phyloP scores from a whole-genome alignment of 768 basidiomycete species.

The Macrolepiota fuliginosa region DNA sequence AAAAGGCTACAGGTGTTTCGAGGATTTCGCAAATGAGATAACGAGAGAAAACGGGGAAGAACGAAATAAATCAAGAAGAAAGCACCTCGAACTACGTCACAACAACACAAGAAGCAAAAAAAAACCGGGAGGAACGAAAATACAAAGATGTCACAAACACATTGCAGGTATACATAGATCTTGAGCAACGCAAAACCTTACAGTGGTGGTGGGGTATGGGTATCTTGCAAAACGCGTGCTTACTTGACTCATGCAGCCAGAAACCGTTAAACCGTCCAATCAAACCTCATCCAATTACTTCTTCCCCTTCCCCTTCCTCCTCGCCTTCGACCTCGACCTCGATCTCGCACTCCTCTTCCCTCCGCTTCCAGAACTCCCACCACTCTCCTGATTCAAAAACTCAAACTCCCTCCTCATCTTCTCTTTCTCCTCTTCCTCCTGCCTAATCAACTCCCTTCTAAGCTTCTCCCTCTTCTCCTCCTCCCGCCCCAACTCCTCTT shows the following conservation, averaged over 20 bases:
- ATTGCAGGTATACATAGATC: not conserved
- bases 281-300: not conserved
- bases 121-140: not conserved
- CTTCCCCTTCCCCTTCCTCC: conserved; percentile 2
- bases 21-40: not conserved
- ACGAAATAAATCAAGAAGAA: not conserved
- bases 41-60: not conserved
- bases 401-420: not conserved
- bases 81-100: not conserved
- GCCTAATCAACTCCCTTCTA: conserved; percentile 3
- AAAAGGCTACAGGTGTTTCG: too few species aligned
- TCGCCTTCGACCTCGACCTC: conserved; percentile 1
- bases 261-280: too few species aligned
- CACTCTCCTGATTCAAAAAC: not conserved
- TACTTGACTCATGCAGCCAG: not conserved
- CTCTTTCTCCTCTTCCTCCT: conserved; percentile 10
- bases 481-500: not conserved
- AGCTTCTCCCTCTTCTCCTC: conserved; percentile 2
- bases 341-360: not conserved
- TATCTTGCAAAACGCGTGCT: not conserved
- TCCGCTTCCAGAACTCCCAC: not conserved
- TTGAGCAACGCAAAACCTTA: not conserved
- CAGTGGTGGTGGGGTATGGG: not conserved
- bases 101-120: not conserved
- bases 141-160: too few species aligned